Conservation (phyloP, 2,329 filamentous ascomycete genomes). For the Colletotrichum costaricense region DNA sequence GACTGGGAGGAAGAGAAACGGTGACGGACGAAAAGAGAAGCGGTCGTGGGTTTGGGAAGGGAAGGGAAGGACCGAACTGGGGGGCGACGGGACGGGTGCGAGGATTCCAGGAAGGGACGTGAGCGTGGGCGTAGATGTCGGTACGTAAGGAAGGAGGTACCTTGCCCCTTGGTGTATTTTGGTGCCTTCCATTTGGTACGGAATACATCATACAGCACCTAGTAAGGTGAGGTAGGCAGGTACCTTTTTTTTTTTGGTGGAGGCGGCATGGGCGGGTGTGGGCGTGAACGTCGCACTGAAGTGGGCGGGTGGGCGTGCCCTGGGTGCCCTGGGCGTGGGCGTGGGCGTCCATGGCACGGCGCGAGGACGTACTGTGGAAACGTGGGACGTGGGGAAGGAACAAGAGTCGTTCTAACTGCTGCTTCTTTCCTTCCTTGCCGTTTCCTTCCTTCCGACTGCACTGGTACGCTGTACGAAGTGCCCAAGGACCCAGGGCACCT, state of each 20-base stretch:
- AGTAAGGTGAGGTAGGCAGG: neutral
- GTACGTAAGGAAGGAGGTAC: neutral
- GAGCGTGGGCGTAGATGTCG: conserved; percentile 4
- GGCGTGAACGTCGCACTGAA: neutral
- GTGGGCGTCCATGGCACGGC: neutral
- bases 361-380: neutral
- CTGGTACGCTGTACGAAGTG: no score
- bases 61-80: conserved; percentile 18
- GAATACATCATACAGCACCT: no score
- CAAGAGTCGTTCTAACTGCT: neutral
- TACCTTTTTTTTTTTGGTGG: neutral
- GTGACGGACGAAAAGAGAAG: conserved; percentile 20
- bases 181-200: no score
- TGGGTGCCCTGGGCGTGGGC: neutral
- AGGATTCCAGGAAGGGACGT: conserved; percentile 8
- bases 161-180: no score
- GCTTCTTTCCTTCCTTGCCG: neutral
- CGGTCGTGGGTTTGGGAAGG: conserved; percentile 23
- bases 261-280: neutral
- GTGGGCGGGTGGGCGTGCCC: neutral
- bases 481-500: neutral
- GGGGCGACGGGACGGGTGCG: conserved; percentile 23
- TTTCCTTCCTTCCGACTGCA: neutral
- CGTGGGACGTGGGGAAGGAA: neutral
- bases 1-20: neutral